A percentile compares a stretch with the other conserved stretches of the same genome.
phyloP scores from a whole-genome alignment of 345 rosid species.

The Clausena lansium region DNA sequence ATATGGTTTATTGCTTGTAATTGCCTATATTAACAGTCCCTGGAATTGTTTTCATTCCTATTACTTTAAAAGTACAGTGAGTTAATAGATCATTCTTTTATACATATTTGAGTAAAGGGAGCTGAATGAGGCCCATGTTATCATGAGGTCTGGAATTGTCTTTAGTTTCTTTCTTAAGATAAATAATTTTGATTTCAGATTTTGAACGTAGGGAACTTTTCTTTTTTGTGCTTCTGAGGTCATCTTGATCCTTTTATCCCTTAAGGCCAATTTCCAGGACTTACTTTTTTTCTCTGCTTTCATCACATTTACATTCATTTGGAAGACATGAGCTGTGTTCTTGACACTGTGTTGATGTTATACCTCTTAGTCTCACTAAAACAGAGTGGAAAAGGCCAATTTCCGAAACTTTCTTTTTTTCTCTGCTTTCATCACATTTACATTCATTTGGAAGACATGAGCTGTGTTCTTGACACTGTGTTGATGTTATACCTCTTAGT shows the following conservation, averaged over 20 bases:
- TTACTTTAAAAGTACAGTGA: background rate
- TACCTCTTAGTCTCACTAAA: background rate
- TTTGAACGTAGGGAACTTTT: background rate
- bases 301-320: slow-evolving; percentile 3
- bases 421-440: background rate
- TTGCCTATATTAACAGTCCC: background rate
- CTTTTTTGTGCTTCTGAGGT: background rate
- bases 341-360: background rate
- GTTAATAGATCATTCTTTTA: no score
- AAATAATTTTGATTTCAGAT: background rate
- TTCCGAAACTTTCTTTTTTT: background rate
- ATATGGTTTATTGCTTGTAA: background rate
- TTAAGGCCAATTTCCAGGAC: background rate
- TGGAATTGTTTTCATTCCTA: background rate
- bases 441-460: background rate
- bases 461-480: background rate
- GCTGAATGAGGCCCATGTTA: background rate
- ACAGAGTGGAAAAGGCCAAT: background rate
- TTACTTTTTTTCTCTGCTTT: background rate
- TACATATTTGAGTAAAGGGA: no score
- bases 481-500: background rate
- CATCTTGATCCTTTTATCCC: background rate
- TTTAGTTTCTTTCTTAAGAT: background rate
- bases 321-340: background rate
- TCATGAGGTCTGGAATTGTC: background rate